Conservation (phyloP, 495 filamentous ascomycete genomes). For the Xylaria intraflava region DNA sequence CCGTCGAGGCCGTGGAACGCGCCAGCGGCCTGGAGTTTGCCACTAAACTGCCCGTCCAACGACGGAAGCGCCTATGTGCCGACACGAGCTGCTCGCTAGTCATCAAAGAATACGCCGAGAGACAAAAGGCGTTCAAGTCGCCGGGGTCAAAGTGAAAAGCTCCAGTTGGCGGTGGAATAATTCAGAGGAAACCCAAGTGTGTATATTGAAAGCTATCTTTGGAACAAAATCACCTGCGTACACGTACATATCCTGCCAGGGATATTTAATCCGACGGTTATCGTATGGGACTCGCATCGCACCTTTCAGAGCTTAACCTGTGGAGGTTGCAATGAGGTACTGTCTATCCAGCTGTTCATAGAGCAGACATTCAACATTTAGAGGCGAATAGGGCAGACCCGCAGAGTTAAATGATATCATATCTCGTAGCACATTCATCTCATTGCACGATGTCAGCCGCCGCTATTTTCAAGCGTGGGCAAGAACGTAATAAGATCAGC, state of each 20-base stretch:
- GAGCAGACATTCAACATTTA: too few species aligned
- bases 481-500: too few species aligned
- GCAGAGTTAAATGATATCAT: too few species aligned
- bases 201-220: not conserved
- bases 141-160: conserved; percentile 9
- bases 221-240: not conserved
- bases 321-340: too few species aligned
- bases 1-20: conserved; percentile 83
- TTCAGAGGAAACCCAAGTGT: conserved; percentile 1
- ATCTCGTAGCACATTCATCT: too few species aligned
- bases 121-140: conserved; percentile 53
- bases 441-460: too few species aligned
- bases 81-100: conserved; percentile 75
- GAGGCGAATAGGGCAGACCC: too few species aligned
- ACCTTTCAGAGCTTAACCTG: too few species aligned
- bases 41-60: conserved; percentile 59
- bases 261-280: not conserved
- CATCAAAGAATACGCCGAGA: conserved; percentile 67
- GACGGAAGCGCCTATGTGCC: conserved; percentile 74
- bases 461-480: too few species aligned
- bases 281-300: not conserved
- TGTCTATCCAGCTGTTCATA: too few species aligned
- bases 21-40: conserved; percentile 91
- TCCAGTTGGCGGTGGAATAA: not conserved
- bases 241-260: not conserved